A percentile compares a stretch with the other conserved stretches of the same genome.
Conservation (phyloP, 345 rosid genomes). For the Pugionium dolabratum region DNA sequence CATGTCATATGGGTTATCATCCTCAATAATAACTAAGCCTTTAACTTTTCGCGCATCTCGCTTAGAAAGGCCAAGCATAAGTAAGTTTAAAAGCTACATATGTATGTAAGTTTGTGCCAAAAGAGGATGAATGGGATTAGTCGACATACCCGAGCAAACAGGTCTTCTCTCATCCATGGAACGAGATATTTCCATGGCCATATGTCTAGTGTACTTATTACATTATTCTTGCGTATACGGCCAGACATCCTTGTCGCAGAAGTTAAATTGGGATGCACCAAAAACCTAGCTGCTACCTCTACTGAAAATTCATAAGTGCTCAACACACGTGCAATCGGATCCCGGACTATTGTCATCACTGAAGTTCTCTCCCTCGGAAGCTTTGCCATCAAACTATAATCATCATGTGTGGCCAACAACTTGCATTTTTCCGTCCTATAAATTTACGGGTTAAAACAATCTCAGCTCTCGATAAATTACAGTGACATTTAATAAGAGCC, state of each 20-base stretch:
- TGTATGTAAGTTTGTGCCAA: constrained; percentile 4
- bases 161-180: constrained; percentile 99
- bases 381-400: constrained; percentile 87
- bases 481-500: neutral
- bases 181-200: constrained; percentile 99
- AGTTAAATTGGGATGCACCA: constrained; percentile 92
- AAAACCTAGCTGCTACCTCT: constrained; percentile 95
- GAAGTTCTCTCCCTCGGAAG: constrained; percentile 83
- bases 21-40: constrained; percentile 45
- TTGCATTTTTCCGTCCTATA: constrained; percentile 78
- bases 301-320: constrained; percentile 93
- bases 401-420: constrained; percentile 91
- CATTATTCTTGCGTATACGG: constrained; percentile 62
- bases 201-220: constrained; percentile 89
- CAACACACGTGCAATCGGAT: constrained; percentile 85
- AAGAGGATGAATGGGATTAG: constrained; percentile 2
- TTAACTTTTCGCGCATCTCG: constrained; percentile 64
- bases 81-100: constrained; percentile 5
- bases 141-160: constrained; percentile 75
- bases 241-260: constrained; percentile 68
- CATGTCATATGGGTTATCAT: constrained; percentile 71
- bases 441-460: constrained; percentile 8
- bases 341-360: constrained; percentile 83
- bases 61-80: constrained; percentile 44
- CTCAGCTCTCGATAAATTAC: neutral